phyloP scores from a whole-genome alignment of 768 basidiomycete species.

The Phlebiopsis gigantea region DNA sequence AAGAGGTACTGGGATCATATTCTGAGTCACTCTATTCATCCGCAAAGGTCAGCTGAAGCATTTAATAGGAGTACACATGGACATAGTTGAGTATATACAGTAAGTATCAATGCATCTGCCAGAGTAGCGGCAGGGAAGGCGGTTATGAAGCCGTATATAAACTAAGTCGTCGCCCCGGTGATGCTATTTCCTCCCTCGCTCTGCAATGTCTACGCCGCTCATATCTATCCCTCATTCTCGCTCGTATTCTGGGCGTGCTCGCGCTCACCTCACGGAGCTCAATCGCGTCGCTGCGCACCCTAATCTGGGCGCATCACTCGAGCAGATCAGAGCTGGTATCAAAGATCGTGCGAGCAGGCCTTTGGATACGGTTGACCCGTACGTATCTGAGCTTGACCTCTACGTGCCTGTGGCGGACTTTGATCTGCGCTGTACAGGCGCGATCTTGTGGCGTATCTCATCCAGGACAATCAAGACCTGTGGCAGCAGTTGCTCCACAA shows the following conservation, averaged over 20 bases:
- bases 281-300: background rate
- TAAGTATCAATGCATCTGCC: background rate
- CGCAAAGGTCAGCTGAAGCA: too few species aligned
- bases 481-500: conserved; percentile 12
- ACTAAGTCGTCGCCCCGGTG: too few species aligned
- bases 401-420: too few species aligned
- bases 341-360: background rate
- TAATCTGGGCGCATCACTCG: background rate
- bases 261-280: background rate
- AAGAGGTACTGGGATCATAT: too few species aligned
- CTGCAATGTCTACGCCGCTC: background rate
- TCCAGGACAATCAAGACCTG: conserved; percentile 13
- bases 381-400: too few species aligned
- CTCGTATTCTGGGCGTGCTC: background rate
- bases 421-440: background rate
- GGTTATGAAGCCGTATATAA: background rate
- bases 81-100: background rate
- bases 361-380: background rate
- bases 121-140: background rate
- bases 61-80: background rate
- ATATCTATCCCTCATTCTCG: background rate
- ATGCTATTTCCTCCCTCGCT: too few species aligned
- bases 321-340: background rate
- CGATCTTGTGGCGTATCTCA: conserved; percentile 13
- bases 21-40: too few species aligned